A percentile compares a stretch with the other conserved stretches of the same genome.
Conservation (phyloP, 345 rosid species). For the Rhodamnia argentea region DNA sequence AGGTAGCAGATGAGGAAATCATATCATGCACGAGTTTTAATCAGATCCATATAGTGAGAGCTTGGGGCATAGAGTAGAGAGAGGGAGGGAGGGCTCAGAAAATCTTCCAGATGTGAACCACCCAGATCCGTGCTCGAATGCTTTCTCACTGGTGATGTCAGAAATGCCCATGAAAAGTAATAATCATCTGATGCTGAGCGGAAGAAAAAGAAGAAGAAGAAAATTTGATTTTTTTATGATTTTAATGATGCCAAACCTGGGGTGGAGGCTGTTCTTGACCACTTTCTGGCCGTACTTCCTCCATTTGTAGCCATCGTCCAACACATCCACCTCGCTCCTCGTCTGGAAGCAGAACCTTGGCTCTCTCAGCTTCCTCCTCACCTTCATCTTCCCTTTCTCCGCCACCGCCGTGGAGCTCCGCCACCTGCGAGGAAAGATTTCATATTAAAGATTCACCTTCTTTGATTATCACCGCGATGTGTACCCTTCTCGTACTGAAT, state of each 20-base stretch:
- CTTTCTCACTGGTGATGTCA: neutral
- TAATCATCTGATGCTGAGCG: neutral
- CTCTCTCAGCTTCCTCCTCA: slow-evolving; percentile 86
- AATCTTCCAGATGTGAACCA: neutral
- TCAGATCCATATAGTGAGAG: neutral
- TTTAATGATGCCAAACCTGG: slow-evolving; percentile 41
- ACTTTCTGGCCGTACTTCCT: slow-evolving; percentile 98
- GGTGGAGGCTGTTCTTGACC: slow-evolving; percentile 97
- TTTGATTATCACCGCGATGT: neutral
- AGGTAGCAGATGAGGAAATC: neutral
- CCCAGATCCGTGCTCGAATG: neutral
- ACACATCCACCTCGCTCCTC: slow-evolving; percentile 90
- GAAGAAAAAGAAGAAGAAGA: neutral
- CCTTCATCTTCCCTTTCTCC: slow-evolving; percentile 67
- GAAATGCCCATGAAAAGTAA: neutral
- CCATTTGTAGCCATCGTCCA: slow-evolving; percentile 97
- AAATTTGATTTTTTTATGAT: neutral
- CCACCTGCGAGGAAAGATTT: slow-evolving; percentile 46
- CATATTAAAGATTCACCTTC: neutral
- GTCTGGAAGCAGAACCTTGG: slow-evolving; percentile 99
- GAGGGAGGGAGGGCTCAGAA: neutral
- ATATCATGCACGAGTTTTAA: neutral
- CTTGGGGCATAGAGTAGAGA: neutral
- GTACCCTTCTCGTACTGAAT: neutral
- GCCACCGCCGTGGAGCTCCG: slow-evolving; percentile 46